Evolutionary conservation across 1,139 yeast genomes (phyloP), one percentile per base, ranked within the genome.

Genomic region (Komagataea norvegica): DNA sequence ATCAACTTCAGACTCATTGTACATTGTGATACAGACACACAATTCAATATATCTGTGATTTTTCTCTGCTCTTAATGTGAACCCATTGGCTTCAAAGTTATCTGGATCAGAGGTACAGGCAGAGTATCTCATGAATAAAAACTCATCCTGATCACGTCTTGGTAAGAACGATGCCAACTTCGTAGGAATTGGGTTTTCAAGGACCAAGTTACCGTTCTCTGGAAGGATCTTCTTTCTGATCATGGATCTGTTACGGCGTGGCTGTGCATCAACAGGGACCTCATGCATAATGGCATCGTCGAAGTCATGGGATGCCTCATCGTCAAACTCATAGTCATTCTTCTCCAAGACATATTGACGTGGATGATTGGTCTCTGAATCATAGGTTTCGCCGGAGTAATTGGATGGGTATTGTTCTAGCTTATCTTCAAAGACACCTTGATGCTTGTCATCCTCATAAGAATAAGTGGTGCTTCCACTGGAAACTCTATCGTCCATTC

Each of bases 31-130:
- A 62, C 96, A 88, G 35, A 89, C 74, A 31, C 85, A 87, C 36
- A 91, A 67, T 61, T 91, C 96, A 17, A 93, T 89, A 55, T 87
- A 95, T 55, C 96, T 75, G 43, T 84, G 85, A 56, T 77, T 79
- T 51, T 83, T 85, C 9, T 87, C 81, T 17, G 94, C 85, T 52
- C 97, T 74, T 38, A 91, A 65, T 2, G 87, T 79, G 61, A 88
- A 91, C 0, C 97, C 97, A 36, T 76, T 77, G 6, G 66, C 68
- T n/a, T 74, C 73, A 56, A 85, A 91, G 29, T 81, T 79, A 59
- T 87, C 91, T 1, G 96, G 95, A 44, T 83, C 86, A 0, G 91
- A 72, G 1, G 97, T 89, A 57, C 94, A 86, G 0, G 96, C 96
- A 0, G 96, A 85, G 59, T 89, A 88, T 45, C 95, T 77, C 95